Evolutionary conservation across 1,284 basidiomycete species (phyloP).

Genomic region (Puccinia hordei): DNA sequence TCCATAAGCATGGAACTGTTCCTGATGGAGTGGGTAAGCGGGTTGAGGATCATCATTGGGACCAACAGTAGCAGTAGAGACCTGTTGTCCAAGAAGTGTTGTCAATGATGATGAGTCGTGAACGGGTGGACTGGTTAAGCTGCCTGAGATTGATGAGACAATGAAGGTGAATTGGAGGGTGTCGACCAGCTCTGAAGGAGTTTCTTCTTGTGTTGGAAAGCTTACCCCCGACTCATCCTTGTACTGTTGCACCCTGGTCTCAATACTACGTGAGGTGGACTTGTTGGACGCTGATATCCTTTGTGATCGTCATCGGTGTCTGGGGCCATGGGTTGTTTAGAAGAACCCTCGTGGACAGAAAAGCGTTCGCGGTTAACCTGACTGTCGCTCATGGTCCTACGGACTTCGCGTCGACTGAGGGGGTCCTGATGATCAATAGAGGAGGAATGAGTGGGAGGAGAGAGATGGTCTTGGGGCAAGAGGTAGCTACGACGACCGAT

Average conservation of each 20-base stretch:
- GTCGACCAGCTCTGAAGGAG: constrained; percentile 13
- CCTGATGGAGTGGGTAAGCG: too few species aligned
- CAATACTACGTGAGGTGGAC: background rate
- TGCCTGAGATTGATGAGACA: background rate
- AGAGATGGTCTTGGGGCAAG: background rate
- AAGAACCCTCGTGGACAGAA: background rate
- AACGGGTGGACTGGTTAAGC: background rate
- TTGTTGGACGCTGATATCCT: background rate
- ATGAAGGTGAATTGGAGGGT: constrained; percentile 4
- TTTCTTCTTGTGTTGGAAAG: background rate
- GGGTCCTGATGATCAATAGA: background rate
- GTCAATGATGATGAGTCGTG: too few species aligned
- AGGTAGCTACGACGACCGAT: constrained; percentile 2
- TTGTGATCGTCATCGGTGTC: background rate
- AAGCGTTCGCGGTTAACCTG: constrained; percentile 21
- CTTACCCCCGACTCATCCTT: background rate
- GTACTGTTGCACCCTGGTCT: too few species aligned
- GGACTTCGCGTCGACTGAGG: constrained; percentile 1
- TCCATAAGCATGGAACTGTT: too few species aligned
- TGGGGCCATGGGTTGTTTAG: background rate
- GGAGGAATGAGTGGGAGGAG: background rate
- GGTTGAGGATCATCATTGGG: too few species aligned
- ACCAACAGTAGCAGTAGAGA: too few species aligned
- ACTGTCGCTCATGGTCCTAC: constrained; percentile 40
- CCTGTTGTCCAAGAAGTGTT: too few species aligned